Conservation (phyloP, 768 basidiomycete genomes). For the Phanerodontia chrysosporium region DNA sequence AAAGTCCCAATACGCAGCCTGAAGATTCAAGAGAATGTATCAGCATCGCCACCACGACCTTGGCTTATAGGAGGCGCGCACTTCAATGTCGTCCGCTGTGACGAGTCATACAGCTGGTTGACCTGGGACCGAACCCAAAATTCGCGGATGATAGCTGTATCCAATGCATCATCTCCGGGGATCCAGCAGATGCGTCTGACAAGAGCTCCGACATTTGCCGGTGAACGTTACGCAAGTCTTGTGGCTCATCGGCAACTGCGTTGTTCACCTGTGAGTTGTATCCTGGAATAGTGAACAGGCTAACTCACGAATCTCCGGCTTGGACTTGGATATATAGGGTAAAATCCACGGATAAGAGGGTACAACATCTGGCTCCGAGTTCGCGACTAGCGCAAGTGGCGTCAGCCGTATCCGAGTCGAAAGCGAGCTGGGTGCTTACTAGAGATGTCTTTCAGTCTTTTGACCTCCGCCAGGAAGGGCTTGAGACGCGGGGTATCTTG, state of each 20-base stretch:
- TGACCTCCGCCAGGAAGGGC: constrained; percentile 49
- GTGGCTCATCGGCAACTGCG: constrained; percentile 42
- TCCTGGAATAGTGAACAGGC: not conserved
- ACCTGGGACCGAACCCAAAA: constrained; percentile 57
- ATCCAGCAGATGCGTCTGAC: constrained; percentile 58
- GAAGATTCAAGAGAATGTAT: no score
- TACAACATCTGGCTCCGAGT: constrained; percentile 7
- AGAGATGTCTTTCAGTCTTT: constrained; percentile 46
- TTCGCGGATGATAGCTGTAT: constrained; percentile 55
- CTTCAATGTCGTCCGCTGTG: constrained; percentile 13
- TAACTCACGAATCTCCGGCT: constrained; percentile 9
- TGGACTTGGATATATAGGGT: constrained; percentile 6
- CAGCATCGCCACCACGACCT: no score
- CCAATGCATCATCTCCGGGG: constrained; percentile 53
- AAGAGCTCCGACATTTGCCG: constrained; percentile 50
- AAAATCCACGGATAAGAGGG: constrained; percentile 17
- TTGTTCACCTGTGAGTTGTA: not conserved
- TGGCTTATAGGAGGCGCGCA: constrained; percentile 10
- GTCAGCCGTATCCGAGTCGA: no score
- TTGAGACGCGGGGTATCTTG: constrained; percentile 45
- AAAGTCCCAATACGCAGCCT: constrained; percentile 76
- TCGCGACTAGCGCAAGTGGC: constrained; percentile 11
- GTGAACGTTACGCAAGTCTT: constrained; percentile 51
- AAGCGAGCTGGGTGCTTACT: no score
- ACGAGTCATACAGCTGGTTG: constrained; percentile 22